Evolutionary conservation across 2,329 filamentous ascomycete species (phyloP), one percentile per base, ranked within the genome.

Genomic region (Colletotrichum brevisporum): DNA sequence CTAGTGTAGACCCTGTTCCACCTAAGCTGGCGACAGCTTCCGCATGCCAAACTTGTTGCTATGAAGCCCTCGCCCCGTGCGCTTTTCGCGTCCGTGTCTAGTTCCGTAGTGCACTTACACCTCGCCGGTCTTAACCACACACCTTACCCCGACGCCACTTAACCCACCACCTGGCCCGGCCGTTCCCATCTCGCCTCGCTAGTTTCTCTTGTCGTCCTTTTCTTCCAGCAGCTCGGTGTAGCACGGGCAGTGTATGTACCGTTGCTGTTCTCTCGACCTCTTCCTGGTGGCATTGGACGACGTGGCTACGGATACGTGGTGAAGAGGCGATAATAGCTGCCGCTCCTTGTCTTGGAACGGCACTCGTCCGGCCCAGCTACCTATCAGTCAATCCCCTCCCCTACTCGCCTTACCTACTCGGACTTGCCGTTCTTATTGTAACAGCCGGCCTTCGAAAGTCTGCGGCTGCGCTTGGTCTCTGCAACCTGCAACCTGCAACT

Each of bases 71-170:
- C 36, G n/a, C n/a, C 39, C 31, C 48, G 12, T 54, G 43, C 43
- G 43, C 41, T 13, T 51, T 50, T 60, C 43, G 39, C 59, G 18
- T 41, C 53, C 48, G 47, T 26, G 26, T 50, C 45, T 27, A 43
- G 51, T 69, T 45, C 24, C 55, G 21, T 24, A 24, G 21, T 24
- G 21, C 31, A 52, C 50, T 52, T 60, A 52, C 62, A 66, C 62
- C 62, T 66, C 36, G 18, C 15, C 8, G 9, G 6, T 12, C 53
- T 47, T 69, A 66, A 66, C 24, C 26, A 12, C 62, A 69, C 66
- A 16, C 61, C 66, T 66, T 36, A 24, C 3, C 41, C 12, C 43
- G 56, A 69, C 66, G 66, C 66, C 66, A 69, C 66, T 69, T 60
- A 61, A 69, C 55, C 66, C 55, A 61, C 56, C 54, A 43, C 45